Evolutionary conservation across 495 filamentous ascomycete species (phyloP).

Genomic region (Penicillium psychrofluorescens): DNA sequence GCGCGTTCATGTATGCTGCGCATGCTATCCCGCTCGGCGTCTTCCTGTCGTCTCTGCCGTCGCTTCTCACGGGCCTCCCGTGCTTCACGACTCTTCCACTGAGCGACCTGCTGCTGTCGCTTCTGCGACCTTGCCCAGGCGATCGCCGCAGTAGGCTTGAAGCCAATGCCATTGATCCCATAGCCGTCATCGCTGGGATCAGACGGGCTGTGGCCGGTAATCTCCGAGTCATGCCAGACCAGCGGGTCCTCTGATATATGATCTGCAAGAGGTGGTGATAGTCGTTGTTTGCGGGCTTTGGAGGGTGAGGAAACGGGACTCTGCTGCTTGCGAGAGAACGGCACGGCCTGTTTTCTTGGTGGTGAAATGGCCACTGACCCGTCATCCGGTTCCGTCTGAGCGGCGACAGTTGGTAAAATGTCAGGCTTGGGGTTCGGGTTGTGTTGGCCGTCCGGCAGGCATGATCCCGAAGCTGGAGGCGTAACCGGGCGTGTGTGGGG

Average conservation of each 20-base stretch:
- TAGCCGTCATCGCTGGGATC: conserved; percentile 73
- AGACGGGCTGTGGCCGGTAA: conserved; percentile 69
- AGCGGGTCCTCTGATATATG: conserved; percentile 38
- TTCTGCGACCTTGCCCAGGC: conserved; percentile 69
- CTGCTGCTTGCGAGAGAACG: conserved; percentile 19
- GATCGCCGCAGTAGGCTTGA: conserved; percentile 77
- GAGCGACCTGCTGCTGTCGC: conserved; percentile 72
- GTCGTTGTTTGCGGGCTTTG: conserved; percentile 21
- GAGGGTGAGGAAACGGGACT: conserved; percentile 13
- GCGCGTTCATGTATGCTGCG: conserved; percentile 24
- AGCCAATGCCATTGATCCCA: conserved; percentile 85
- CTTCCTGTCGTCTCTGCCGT: conserved; percentile 54
- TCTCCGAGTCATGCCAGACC: conserved; percentile 79
- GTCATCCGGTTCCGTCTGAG: too few relatives aligned
- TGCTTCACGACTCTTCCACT: conserved; percentile 77
- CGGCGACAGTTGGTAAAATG: conserved; percentile 1
- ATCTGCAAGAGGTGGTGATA: conserved; percentile 43
- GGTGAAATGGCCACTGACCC: conserved; percentile 1
- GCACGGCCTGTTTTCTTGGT: conserved; percentile 9
- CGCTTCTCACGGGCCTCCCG: conserved; percentile 73
- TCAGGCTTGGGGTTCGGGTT: conserved; percentile 14
- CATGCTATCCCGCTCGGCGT: conserved; percentile 22
- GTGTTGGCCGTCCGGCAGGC: background rate
- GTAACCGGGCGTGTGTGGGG: too few relatives aligned
- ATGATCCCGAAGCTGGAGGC: background rate